phyloP scores from a whole-genome alignment of 148 eudicot species.

The Rhododendron henanense region DNA sequence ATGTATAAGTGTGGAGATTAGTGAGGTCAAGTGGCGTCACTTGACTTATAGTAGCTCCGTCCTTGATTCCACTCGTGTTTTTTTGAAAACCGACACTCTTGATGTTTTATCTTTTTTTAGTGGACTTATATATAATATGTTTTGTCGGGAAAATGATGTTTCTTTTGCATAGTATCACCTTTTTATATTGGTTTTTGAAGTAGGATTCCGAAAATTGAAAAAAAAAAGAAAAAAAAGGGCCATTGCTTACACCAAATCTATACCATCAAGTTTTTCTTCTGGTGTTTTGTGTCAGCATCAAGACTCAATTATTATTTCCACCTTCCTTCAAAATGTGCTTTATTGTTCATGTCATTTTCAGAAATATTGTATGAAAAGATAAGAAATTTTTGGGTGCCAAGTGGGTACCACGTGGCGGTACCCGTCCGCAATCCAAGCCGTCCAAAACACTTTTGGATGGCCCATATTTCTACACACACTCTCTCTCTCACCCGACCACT shows the following conservation, averaged over 20 bases:
- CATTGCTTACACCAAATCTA: background rate
- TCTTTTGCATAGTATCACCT: background rate
- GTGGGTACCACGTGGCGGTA: too few species aligned
- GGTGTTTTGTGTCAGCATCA: constrained; percentile 16
- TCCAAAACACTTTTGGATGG: too few species aligned
- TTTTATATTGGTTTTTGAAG: background rate
- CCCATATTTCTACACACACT: too few species aligned
- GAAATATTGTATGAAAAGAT: background rate
- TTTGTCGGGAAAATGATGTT: background rate
- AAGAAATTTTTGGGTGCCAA: too few species aligned
- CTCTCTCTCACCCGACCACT: too few species aligned
- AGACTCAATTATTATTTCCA: constrained; percentile 21
- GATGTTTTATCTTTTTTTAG: background rate
- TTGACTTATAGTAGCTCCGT: too few species aligned
- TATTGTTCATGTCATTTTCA: constrained; percentile 21
- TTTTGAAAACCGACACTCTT: background rate
- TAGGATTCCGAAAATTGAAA: background rate
- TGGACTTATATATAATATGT: background rate
- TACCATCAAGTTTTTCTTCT: background rate
- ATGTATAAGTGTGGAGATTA: too few species aligned
- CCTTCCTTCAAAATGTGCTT: constrained; percentile 17
- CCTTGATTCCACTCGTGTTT: too few species aligned
- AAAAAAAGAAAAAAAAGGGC: background rate
- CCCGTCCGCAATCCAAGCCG: too few species aligned
- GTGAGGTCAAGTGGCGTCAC: too few species aligned